These are phyloP conservation scores for Gloeopeniophorella convolvens DNA, from an alignment of 768 basidiomycete genomes.

Conservation along the genomic window DNA sequence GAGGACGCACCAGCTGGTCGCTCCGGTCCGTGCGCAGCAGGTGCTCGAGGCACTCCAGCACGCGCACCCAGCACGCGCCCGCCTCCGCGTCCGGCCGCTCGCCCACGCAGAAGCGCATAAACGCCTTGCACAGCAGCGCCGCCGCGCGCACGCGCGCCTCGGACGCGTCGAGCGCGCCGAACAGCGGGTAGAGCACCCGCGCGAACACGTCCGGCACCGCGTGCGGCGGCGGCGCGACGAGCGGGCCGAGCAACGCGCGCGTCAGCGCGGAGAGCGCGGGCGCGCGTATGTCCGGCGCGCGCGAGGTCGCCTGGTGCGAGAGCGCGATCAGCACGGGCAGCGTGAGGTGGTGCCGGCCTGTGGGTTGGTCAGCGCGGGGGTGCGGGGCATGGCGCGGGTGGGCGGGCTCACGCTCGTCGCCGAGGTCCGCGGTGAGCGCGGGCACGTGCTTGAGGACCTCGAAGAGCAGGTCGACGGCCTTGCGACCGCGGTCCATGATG, in stretches of 20 bases:
- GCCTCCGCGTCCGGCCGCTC: slow-evolving; percentile 59
- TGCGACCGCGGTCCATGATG: slow-evolving; percentile 70
- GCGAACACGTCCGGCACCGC: slow-evolving; percentile 82
- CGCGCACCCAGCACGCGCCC: slow-evolving; percentile 76
- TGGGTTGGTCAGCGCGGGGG: neutral
- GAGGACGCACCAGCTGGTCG: slow-evolving; percentile 72
- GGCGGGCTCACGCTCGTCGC: slow-evolving; percentile 34
- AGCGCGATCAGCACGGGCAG: slow-evolving; percentile 15
- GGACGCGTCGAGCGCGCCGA: slow-evolving; percentile 90
- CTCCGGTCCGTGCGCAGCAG: slow-evolving; percentile 81
- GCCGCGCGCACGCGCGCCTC: slow-evolving; percentile 86
- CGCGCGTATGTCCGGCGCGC: slow-evolving; percentile 16
- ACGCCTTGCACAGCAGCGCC: slow-evolving; percentile 89
- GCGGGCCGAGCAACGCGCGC: slow-evolving; percentile 20
- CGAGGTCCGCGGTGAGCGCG: slow-evolving; percentile 45
- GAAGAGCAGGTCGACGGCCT: slow-evolving; percentile 75
- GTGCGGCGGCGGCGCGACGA: slow-evolving; percentile 37
- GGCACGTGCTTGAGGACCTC: slow-evolving; percentile 63
- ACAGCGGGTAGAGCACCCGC: slow-evolving; percentile 80
- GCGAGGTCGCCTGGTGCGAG: slow-evolving; percentile 14
- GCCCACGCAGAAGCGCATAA: slow-evolving; percentile 86
- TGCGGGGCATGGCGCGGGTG: neutral
- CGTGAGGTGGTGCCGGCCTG: slow-evolving; percentile 18
- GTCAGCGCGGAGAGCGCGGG: slow-evolving; percentile 60
- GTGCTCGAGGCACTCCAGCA: slow-evolving; percentile 82